These are phyloP conservation scores for Nepenthes alata DNA, from an alignment of 179 eudicot genomes.

Conservation along the genomic window DNA sequence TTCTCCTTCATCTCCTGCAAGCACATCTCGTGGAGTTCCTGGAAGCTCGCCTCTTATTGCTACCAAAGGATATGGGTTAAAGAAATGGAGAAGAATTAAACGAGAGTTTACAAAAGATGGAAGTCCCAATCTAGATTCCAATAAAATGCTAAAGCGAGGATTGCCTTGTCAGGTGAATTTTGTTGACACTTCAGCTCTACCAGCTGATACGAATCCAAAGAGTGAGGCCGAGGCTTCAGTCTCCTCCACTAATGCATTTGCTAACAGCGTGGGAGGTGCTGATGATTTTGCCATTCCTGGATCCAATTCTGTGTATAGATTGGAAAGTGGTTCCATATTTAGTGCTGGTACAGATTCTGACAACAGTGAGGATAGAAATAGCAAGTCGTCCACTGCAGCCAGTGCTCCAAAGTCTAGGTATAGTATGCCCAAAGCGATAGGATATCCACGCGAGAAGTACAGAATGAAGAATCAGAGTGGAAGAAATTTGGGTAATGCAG, in stretches of 20 bases:
- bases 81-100: conserved; percentile 3
- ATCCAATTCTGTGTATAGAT: conserved; percentile 12
- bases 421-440: conserved; percentile 14
- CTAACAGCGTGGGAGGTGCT: conserved; percentile 13
- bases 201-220: not conserved
- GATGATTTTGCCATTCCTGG: conserved; percentile 12
- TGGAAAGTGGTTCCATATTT: conserved; percentile 22
- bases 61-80: conserved; percentile 4
- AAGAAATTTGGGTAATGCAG: conserved; percentile 15
- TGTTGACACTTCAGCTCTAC: not conserved
- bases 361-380: conserved; percentile 60
- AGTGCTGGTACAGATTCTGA: conserved; percentile 44
- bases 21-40: not conserved
- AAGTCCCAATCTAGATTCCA: not conserved
- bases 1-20: not conserved
- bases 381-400: conserved; percentile 68
- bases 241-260: conserved; percentile 40
- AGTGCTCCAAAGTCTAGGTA: conserved; percentile 40
- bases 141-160: conserved; percentile 1
- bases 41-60: conserved; percentile 1
- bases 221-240: conserved; percentile 21
- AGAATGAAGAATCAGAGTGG: conserved; percentile 21
- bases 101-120: not conserved
- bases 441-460: conserved; percentile 28
- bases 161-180: not conserved